A percentile compares a stretch with the other conserved stretches of the same genome.
These are phyloP conservation scores for Paraleonurus japonicus DNA, from an alignment of 257 asterid genomes.

Conservation along the genomic window DNA sequence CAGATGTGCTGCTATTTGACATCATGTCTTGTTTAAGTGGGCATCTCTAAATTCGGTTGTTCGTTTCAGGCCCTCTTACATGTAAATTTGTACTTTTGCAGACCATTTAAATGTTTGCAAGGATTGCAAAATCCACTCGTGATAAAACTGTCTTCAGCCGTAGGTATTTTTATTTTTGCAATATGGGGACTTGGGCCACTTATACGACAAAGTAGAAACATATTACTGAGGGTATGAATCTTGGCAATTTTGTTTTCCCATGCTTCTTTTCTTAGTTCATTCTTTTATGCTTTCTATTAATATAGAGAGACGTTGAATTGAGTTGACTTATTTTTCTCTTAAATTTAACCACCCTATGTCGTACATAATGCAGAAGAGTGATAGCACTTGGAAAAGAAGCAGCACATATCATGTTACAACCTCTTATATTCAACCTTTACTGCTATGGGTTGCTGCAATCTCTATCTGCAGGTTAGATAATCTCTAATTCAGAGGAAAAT, in stretches of 20 bases:
- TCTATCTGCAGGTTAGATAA: slow-evolving; percentile 79
- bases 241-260: slow-evolving; percentile 18
- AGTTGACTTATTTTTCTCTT: background rate
- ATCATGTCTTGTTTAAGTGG: slow-evolving; percentile 6
- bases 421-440: slow-evolving; percentile 76
- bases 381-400: slow-evolving; percentile 69
- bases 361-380: slow-evolving; percentile 53
- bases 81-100: slow-evolving; percentile 33
- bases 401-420: slow-evolving; percentile 55
- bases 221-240: slow-evolving; percentile 49
- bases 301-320: slow-evolving; percentile 3
- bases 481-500: slow-evolving; percentile 19
- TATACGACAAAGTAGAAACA: slow-evolving; percentile 51
- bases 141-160: slow-evolving; percentile 66
- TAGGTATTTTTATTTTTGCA: slow-evolving; percentile 62
- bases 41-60: background rate
- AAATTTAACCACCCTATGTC: slow-evolving; percentile 1
- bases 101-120: slow-evolving; percentile 48
- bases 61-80: slow-evolving; percentile 17
- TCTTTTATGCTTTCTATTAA: slow-evolving; percentile 10
- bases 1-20: background rate
- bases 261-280: slow-evolving; percentile 5
- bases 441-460: slow-evolving; percentile 82
- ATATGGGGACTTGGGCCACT: slow-evolving; percentile 88
- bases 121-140: slow-evolving; percentile 49